Evolutionary conservation across 177 flowering plant species (phyloP).

Genomic region (Vitis hybrid): DNA sequence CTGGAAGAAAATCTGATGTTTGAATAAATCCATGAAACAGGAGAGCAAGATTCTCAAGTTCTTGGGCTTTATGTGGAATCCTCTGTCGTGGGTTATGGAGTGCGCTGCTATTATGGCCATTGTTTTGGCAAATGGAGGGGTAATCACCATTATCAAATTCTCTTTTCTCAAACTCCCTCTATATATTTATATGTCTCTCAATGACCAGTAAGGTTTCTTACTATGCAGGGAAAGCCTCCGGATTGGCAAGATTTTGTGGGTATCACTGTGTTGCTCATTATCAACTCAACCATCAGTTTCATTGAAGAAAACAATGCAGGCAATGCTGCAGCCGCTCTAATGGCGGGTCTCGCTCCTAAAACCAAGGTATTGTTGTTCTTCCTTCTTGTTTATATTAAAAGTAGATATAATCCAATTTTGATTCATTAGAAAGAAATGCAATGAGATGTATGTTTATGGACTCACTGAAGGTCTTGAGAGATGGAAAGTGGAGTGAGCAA

Average conservation of each 20-base stretch:
- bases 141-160: slow-evolving; percentile 6
- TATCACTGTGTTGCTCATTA: slow-evolving; percentile 36
- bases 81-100: slow-evolving; percentile 60
- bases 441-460: neutral
- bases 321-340: slow-evolving; percentile 50
- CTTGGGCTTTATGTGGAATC: slow-evolving; percentile 57
- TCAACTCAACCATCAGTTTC: slow-evolving; percentile 55
- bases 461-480: slow-evolving; percentile 34
- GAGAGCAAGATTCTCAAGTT: slow-evolving; percentile 49
- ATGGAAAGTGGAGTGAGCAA: slow-evolving; percentile 45
- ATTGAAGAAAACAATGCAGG: slow-evolving; percentile 59
- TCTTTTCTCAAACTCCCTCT: neutral
- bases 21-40: neutral
- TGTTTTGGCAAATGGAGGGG: slow-evolving; percentile 51
- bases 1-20: neutral
- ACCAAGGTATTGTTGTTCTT: slow-evolving; percentile 29
- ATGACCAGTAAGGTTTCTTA: neutral
- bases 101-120: slow-evolving; percentile 54
- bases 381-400: neutral
- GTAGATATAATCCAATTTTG: neutral
- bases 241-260: slow-evolving; percentile 56
- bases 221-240: slow-evolving; percentile 41
- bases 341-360: slow-evolving; percentile 56
- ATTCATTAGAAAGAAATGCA: neutral
- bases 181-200: neutral